phyloP scores from a whole-genome alignment of 345 rosid species.

The Garcia nutans region DNA sequence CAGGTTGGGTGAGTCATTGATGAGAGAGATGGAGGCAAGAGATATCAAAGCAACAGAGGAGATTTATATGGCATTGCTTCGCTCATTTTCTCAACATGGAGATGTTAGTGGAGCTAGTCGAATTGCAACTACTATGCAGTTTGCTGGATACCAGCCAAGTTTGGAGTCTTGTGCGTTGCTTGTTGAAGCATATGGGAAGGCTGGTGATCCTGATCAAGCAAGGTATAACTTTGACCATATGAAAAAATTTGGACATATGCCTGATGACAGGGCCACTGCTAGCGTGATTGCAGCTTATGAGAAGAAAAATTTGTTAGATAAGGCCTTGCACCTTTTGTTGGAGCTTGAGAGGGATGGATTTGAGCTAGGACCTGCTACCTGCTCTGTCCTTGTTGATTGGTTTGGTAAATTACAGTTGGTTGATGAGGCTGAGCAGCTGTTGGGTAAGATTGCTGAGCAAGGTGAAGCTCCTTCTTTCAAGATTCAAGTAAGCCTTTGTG shows the following conservation, averaged over 20 bases:
- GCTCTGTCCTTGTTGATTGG: conserved; percentile 76
- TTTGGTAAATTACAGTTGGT: conserved; percentile 58
- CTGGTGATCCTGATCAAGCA: conserved; percentile 57
- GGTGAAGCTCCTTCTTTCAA: conserved; percentile 73
- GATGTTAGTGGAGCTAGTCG: conserved; percentile 47
- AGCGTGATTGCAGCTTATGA: conserved; percentile 61
- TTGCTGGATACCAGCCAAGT: conserved; percentile 42
- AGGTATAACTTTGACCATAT: conserved; percentile 57
- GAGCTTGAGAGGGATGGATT: conserved; percentile 75
- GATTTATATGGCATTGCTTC: conserved; percentile 66
- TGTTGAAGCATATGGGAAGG: conserved; percentile 53
- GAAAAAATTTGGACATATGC: conserved; percentile 53
- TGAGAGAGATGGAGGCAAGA: conserved; percentile 54
- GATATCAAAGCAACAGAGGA: conserved; percentile 52
- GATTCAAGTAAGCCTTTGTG: conserved; percentile 74
- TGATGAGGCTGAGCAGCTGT: conserved; percentile 79
- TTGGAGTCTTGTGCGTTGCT: conserved; percentile 57
- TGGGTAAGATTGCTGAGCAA: conserved; percentile 64
- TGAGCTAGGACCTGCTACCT: conserved; percentile 72
- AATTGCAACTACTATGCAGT: conserved; percentile 46
- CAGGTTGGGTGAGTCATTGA: conserved; percentile 41
- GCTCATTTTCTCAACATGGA: conserved; percentile 52
- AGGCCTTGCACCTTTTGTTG: conserved; percentile 66
- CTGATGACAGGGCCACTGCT: conserved; percentile 62
- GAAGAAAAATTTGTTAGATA: conserved; percentile 61